Conservation (phyloP, 1,284 basidiomycete genomes). For the Volvariella volvacea region DNA sequence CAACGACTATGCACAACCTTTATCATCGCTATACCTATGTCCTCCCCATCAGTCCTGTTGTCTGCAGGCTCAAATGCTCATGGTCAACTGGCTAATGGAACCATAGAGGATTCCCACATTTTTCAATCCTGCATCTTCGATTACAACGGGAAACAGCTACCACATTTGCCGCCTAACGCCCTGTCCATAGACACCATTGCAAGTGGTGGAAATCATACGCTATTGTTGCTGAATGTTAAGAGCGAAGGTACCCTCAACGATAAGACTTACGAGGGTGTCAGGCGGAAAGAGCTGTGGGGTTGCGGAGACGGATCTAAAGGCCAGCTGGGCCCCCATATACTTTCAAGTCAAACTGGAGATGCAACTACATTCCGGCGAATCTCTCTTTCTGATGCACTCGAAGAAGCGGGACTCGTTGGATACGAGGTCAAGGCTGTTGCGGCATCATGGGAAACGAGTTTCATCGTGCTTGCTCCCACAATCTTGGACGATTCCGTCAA, state of each 20-base stretch:
- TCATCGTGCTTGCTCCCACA: slow-evolving; percentile 44
- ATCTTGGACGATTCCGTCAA: background rate
- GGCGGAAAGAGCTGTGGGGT: slow-evolving; percentile 49
- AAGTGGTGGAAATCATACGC: slow-evolving; percentile 62
- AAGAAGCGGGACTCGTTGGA: slow-evolving; percentile 22
- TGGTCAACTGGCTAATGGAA: slow-evolving; percentile 64
- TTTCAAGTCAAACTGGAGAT: slow-evolving; percentile 11
- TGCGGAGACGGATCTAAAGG: slow-evolving; percentile 57
- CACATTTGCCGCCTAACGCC: slow-evolving; percentile 19
- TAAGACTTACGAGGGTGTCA: background rate
- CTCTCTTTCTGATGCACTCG: slow-evolving; percentile 38
- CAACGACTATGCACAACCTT: too few relatives aligned
- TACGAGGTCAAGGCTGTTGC: slow-evolving; percentile 42
- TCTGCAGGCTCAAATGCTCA: slow-evolving; percentile 74
- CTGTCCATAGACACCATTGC: slow-evolving; percentile 36
- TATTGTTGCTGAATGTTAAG: slow-evolving; percentile 35
- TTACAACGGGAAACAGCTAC: slow-evolving; percentile 16
- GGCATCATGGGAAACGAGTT: slow-evolving; percentile 80
- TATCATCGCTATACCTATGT: too few relatives aligned
- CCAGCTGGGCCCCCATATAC: slow-evolving; percentile 48
- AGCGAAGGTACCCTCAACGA: background rate
- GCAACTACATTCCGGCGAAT: slow-evolving; percentile 14
- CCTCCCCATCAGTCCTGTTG: slow-evolving; percentile 21
- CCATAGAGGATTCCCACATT: slow-evolving; percentile 48
- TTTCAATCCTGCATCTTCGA: slow-evolving; percentile 45